These are phyloP conservation scores for Coniochaeta sp. DNA, from an alignment of 2,329 filamentous ascomycete genomes.

Conservation along the genomic window DNA sequence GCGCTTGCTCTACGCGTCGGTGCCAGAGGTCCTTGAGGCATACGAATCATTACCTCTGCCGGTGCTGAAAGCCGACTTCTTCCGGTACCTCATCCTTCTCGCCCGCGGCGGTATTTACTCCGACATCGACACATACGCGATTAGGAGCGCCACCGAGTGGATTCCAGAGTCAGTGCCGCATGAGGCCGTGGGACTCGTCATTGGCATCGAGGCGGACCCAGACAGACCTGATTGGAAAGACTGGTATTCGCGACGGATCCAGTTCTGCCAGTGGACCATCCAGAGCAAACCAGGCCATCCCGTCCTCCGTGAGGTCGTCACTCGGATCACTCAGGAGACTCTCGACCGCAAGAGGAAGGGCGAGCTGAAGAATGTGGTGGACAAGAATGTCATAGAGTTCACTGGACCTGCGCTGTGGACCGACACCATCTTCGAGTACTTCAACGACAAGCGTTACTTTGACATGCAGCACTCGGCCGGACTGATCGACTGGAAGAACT, in stretches of 20 bases:
- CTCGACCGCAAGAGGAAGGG: slow-evolving; percentile 65
- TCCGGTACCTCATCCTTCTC: slow-evolving; percentile 63
- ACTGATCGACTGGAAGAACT: slow-evolving; percentile 78
- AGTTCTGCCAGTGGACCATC: slow-evolving; percentile 99
- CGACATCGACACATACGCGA: slow-evolving; percentile 84
- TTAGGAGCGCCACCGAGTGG: slow-evolving; percentile 83
- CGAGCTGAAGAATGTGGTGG: slow-evolving; percentile 49
- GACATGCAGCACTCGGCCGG: slow-evolving; percentile 64
- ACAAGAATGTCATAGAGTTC: slow-evolving; percentile 82
- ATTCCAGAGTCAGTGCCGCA: slow-evolving; percentile 71
- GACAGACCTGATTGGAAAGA: slow-evolving; percentile 87
- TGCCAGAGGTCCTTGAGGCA: slow-evolving; percentile 72
- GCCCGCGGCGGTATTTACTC: slow-evolving; percentile 66
- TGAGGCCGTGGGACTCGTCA: slow-evolving; percentile 73
- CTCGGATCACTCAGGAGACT: slow-evolving; percentile 77
- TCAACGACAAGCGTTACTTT: slow-evolving; percentile 88
- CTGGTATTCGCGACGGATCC: slow-evolving; percentile 94
- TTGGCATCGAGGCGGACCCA: slow-evolving; percentile 95
- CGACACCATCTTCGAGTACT: slow-evolving; percentile 82
- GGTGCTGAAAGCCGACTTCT: slow-evolving; percentile 74
- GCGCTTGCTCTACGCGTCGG: slow-evolving; percentile 75
- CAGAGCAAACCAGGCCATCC: slow-evolving; percentile 93
- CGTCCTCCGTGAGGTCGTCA: slow-evolving; percentile 78
- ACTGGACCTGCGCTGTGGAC: slow-evolving; percentile 95
- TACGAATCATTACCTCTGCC: slow-evolving; percentile 67